Evolutionary conservation across 83 land plant species (phyloP), one percentile per base, ranked within the genome.

Genomic region (Picea abies): DNA sequence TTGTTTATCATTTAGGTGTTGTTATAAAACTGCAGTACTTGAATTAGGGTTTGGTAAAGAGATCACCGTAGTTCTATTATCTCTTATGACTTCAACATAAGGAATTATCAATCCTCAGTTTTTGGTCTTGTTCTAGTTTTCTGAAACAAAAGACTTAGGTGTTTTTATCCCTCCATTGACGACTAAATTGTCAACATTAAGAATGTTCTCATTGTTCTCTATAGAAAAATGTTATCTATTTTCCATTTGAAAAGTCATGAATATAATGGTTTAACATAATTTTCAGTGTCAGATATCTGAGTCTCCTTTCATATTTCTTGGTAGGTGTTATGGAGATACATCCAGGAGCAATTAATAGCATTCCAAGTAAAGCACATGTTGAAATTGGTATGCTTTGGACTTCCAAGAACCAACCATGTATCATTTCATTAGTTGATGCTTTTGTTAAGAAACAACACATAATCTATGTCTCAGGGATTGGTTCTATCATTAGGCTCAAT

Each of bases 311-410:
- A 17, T 39, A 49, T 25, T 82, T 81, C 79, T 58, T 78, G 62
- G 35, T 58, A 95, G 99, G 99, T 37, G 88, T 93, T 14, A 35
- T 95, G 79, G 92, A 95, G 76, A 89, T 97, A 29, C 94, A 93
- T 83, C 99, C 99, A 60, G 95, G 99, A 68, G 99, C 99, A 65
- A 88, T 97, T 56, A 97, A 97, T 79, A 97, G 99, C 85, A 92
- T 97, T 20, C 99, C 99, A 62, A 95, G 98, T 79, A 89, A 92
- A 87, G 86, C 98, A 81, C 96, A 91, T 82, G 41, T 97, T 14
- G 96, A 95, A 82, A 97, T 97, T 63, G 99, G 98, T 95, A 83
- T 56, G 83, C 23, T 81, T 84, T 65, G 2, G 67, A 15, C 76
- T 20, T 12, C 25, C 14, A 41, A 72, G 76, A 72, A 72, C 44